phyloP scores from a whole-genome alignment of 2,329 filamentous ascomycete genomes.

The Fusarium annulatum region DNA sequence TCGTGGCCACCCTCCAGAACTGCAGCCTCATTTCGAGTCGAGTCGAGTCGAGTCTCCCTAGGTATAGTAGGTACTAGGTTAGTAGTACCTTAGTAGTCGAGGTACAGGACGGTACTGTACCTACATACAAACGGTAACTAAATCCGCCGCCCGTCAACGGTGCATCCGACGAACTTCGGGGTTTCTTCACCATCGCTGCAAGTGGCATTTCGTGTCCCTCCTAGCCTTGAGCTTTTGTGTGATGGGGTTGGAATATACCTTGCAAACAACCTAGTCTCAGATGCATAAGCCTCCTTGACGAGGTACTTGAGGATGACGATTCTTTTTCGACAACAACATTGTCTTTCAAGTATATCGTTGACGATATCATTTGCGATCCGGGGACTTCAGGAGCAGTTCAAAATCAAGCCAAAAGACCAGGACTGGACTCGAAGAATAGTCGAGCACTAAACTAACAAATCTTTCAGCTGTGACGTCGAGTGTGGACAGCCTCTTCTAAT shows the following conservation, averaged over 20 bases:
- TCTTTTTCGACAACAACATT: conserved; percentile 8
- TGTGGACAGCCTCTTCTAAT: background rate
- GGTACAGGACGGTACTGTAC: background rate
- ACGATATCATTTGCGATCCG: background rate
- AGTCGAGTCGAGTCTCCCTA: background rate
- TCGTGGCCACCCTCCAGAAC: conserved; percentile 13
- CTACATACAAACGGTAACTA: background rate
- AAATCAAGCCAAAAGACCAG: background rate
- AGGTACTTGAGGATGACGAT: conserved; percentile 14
- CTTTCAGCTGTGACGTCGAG: conserved; percentile 12
- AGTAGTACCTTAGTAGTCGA: background rate
- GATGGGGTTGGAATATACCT: conserved; percentile 25
- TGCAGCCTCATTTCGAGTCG: conserved; percentile 24
- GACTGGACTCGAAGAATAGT: background rate
- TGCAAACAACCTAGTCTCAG: conserved; percentile 26
- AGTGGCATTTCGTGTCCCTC: conserved; percentile 23
- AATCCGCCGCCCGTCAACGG: conserved; percentile 1
- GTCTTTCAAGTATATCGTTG: conserved; percentile 13
- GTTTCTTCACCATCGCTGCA: conserved; percentile 29
- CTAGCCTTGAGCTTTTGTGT: conserved; percentile 9
- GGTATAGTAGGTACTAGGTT: background rate
- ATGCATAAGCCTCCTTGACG: conserved; percentile 2
- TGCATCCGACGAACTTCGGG: conserved; percentile 33
- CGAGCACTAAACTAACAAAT: background rate
- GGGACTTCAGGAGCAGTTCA: background rate